Base-by-base conservation (phyloP, 1,284 basidiomycete species). In the Hypsizygus ulmarius region DNA sequence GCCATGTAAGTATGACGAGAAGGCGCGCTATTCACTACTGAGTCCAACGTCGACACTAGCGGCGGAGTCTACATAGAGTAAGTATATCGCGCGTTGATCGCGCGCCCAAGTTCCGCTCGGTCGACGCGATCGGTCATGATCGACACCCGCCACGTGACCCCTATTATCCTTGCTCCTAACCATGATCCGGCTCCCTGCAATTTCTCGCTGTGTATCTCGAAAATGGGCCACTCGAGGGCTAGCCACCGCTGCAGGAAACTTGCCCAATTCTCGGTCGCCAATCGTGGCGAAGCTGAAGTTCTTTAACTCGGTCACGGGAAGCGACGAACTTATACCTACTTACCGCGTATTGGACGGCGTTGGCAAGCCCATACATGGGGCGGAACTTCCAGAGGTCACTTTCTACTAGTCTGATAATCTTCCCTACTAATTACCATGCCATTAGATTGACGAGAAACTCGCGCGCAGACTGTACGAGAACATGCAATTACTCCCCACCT, bases 401-500 rank as follows among this genome's bases (percentile, higher is more conserved):
- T 33, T 21, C 33, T 34, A 19, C 7, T 11, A 29, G 6, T 12
- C 28, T 9, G 27, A 8, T 29, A 38, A 18, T 10, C 32, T 16
- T 25, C 16, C 25, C n/a, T 39, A 30, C 33, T 8, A 27, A 9
- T 28, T 38, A 47, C 25, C 16, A 46, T 43, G 45, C 25, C 12
- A 3, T 8, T 58, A 92, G 89, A 77, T 93, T 52, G 82, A 85
- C 59, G 75, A 85, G 64, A 74, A 77, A 19, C 74, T 87, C 58
- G 88, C 89, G n/a, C 75, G 79, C 43, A 81, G 71, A 61, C 72
- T 94, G 77, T 92, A 94, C 60, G 82, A 88, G 65, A 75, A 84
- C 49, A 94, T 94, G 91, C 80, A 83, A 29, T 75, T 93, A 16
- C 73, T 96, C 34, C 93, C 93, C 0, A 82, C 84, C 29, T 74